Evolutionary conservation across 352 stramenopile species (phyloP).

Genomic region (Pythium myriotylum): DNA sequence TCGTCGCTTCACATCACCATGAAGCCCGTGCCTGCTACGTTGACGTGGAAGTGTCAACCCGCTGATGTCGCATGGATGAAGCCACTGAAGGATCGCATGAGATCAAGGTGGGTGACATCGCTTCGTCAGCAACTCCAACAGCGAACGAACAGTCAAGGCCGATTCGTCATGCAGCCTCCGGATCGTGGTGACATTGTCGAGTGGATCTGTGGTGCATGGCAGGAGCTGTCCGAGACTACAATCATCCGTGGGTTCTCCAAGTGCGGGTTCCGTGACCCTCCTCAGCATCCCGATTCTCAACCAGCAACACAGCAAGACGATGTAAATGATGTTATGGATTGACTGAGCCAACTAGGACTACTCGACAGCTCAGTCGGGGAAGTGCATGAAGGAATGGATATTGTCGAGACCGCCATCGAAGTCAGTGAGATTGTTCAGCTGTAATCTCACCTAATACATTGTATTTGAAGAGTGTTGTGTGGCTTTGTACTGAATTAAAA

Average conservation of each 20-base stretch:
- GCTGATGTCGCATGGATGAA: slow-evolving; percentile 28
- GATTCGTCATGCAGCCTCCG: slow-evolving; percentile 4
- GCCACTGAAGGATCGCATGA: slow-evolving; percentile 24
- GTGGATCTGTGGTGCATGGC: slow-evolving; percentile 1
- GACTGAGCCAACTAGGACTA: neutral
- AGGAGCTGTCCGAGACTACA: neutral
- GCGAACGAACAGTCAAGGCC: neutral
- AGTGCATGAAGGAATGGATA: neutral
- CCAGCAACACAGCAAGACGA: neutral
- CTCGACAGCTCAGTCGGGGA: neutral
- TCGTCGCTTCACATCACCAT: too few species aligned
- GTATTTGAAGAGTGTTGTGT: neutral
- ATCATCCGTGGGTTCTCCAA: slow-evolving; percentile 12
- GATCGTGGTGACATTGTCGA: slow-evolving; percentile 4
- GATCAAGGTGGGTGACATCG: slow-evolving; percentile 9
- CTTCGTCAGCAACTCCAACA: slow-evolving; percentile 11
- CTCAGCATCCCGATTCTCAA: neutral
- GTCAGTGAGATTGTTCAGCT: neutral
- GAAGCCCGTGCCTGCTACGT: slow-evolving; percentile 11
- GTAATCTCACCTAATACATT: neutral
- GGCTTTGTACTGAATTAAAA: neutral
- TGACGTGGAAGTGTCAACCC: slow-evolving; percentile 28
- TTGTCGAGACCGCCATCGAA: neutral
- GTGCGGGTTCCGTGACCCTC: slow-evolving; percentile 1
- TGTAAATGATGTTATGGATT: neutral